A percentile compares a stretch with the other conserved stretches of the same genome.
phyloP scores from a whole-genome alignment of 441 rosid genomes.

The Gossypium davidsonii region DNA sequence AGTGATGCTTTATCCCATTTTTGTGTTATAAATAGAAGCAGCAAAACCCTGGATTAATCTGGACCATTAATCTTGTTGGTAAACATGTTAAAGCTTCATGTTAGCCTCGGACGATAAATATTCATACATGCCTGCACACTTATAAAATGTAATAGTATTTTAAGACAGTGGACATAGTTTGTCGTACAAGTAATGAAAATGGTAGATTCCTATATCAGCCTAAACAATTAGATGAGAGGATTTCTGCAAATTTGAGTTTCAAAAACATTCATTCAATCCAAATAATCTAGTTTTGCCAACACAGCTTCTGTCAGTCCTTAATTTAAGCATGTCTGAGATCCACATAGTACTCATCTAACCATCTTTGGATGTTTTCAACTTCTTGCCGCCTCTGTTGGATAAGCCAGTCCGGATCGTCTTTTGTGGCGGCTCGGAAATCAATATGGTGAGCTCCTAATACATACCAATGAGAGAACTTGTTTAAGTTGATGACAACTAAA shows the following conservation, averaged over 20 bases:
- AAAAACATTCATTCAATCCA: background rate
- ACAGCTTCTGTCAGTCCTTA: constrained; percentile 1
- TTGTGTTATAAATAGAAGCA: too few relatives aligned
- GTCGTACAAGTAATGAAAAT: too few relatives aligned
- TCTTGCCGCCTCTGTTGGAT: constrained; percentile 52
- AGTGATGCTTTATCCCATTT: too few relatives aligned
- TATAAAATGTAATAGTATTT: too few relatives aligned
- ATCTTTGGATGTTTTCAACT: constrained; percentile 42
- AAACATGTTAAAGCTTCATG: too few relatives aligned
- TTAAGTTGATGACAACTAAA: background rate
- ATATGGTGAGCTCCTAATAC: constrained; percentile 64
- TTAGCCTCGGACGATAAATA: too few relatives aligned
- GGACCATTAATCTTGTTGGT: too few relatives aligned
- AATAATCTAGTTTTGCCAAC: background rate
- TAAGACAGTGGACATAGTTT: too few relatives aligned
- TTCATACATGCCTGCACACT: too few relatives aligned
- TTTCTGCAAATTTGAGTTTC: constrained; percentile 2
- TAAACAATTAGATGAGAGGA: background rate
- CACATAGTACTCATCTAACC: constrained; percentile 47
- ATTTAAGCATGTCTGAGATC: constrained; percentile 27
- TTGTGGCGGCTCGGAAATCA: constrained; percentile 48
- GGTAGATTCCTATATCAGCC: too few relatives aligned
- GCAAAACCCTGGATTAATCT: too few relatives aligned
- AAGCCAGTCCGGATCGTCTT: constrained; percentile 65
- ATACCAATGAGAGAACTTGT: background rate